Percentiles rank a stretch among this genome's conserved stretches.
phyloP scores from a whole-genome alignment of 352 stramenopile genomes.

The Pythium phragmitis region DNA sequence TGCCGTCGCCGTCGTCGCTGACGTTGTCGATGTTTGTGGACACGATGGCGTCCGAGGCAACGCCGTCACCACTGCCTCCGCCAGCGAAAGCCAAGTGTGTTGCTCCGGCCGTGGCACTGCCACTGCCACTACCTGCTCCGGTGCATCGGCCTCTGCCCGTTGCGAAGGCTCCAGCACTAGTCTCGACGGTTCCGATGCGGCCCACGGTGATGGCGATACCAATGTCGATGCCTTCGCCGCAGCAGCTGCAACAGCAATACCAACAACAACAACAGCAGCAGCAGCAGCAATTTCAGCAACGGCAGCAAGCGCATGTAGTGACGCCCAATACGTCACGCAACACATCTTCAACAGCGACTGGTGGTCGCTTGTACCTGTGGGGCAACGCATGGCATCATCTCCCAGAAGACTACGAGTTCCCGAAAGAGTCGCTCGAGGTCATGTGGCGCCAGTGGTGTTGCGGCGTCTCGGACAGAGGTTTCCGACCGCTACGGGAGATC shows the following conservation, averaged over 20 bases:
- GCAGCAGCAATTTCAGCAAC: not conserved
- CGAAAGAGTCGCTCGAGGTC: slow-evolving; percentile 22
- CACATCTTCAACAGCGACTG: not conserved
- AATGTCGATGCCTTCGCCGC: not conserved
- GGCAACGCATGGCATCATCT: slow-evolving; percentile 32
- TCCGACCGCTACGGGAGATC: slow-evolving; percentile 18
- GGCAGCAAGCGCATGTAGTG: not conserved
- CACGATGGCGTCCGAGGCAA: not conserved
- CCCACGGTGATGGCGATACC: too few species aligned
- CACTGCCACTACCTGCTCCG: not conserved
- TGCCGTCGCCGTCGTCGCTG: slow-evolving; percentile 8
- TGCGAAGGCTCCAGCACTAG: not conserved
- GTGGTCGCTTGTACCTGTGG: slow-evolving; percentile 24
- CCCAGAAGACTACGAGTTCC: slow-evolving; percentile 30
- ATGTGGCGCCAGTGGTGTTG: slow-evolving; percentile 35
- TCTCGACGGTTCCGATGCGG: too few species aligned
- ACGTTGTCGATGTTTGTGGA: slow-evolving; percentile 15
- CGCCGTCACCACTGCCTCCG: not conserved
- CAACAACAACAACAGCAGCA: not conserved
- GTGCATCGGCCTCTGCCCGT: not conserved
- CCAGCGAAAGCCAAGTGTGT: not conserved
- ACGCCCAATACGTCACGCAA: not conserved
- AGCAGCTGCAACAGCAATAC: not conserved
- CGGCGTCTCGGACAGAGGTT: slow-evolving; percentile 10
- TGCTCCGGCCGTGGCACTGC: not conserved